phyloP scores from a whole-genome alignment of 352 stramenopile genomes.

The Blastocystis sp. region DNA sequence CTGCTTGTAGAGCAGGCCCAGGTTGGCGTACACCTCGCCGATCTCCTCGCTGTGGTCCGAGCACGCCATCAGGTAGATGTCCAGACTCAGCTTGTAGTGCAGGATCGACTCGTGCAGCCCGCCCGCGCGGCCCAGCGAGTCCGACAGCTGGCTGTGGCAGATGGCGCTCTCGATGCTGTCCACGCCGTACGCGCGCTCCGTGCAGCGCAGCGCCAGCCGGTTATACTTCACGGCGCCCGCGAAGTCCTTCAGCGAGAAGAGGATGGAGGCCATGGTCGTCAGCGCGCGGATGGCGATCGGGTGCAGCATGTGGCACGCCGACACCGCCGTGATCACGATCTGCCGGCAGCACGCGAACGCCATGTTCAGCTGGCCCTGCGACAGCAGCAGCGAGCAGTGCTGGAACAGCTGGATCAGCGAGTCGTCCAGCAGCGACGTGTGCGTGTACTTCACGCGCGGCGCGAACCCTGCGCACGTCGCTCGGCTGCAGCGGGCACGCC shows the following conservation, averaged over 20 bases:
- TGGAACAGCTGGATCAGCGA: background rate
- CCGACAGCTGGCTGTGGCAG: conserved; percentile 53
- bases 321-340: conserved; percentile 29
- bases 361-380: background rate
- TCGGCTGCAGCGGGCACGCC: conserved; percentile 5
- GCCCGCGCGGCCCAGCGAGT: conserved; percentile 14
- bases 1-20: conserved; percentile 40
- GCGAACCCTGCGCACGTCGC: conserved; percentile 19
- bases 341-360: conserved; percentile 40
- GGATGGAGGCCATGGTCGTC: conserved; percentile 41
- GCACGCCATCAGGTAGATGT: conserved; percentile 66
- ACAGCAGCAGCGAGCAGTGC: background rate
- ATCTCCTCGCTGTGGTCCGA: conserved; percentile 46
- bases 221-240: conserved; percentile 48
- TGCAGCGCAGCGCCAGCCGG: conserved; percentile 57
- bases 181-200: conserved; percentile 26
- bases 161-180: conserved; percentile 61
- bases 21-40: conserved; percentile 43
- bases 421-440: conserved; percentile 24
- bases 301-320: conserved; percentile 47
- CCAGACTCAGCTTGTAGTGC: conserved; percentile 28
- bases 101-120: conserved; percentile 50
- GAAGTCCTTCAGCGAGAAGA: conserved; percentile 62
- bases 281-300: conserved; percentile 48
- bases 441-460: conserved; percentile 34